A percentile compares a stretch with the other conserved stretches of the same genome.
Evolutionary conservation across 2,329 filamentous ascomycete genomes (phyloP).

Genomic region (Grosmannia huntii): DNA sequence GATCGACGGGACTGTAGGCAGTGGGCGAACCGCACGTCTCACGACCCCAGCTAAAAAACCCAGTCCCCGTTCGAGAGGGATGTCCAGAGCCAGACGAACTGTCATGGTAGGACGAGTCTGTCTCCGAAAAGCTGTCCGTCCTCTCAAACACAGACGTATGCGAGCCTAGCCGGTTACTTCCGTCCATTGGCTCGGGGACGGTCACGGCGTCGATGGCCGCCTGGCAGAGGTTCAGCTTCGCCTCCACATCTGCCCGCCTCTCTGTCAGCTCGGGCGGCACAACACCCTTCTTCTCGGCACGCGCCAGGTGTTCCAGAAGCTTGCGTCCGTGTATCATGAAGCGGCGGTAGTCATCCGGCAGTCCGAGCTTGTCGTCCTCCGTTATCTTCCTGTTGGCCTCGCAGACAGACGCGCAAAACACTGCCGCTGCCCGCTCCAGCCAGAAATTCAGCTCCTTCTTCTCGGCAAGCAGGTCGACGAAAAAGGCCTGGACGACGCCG

Average conservation of each 20-base stretch:
- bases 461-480: constrained; percentile 31
- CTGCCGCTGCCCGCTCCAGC: constrained; percentile 32
- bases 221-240: constrained; percentile 17
- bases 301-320: constrained; percentile 29
- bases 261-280: constrained; percentile 4
- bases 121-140: constrained; percentile 34
- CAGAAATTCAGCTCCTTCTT: constrained; percentile 30
- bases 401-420: constrained; percentile 38
- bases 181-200: constrained; percentile 12
- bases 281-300: constrained; percentile 20
- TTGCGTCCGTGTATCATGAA: constrained; percentile 38
- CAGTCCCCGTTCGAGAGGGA: neutral
- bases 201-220: constrained; percentile 28
- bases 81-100: constrained; percentile 11
- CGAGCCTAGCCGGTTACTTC: constrained; percentile 15
- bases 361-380: constrained; percentile 26
- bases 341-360: constrained; percentile 39
- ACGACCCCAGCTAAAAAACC: neutral
- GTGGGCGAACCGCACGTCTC: neutral
- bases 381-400: constrained; percentile 30
- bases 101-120: constrained; percentile 25
- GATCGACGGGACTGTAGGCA: neutral
- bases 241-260: neutral
- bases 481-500: constrained; percentile 39
- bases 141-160: constrained; percentile 37